phyloP scores from a whole-genome alignment of 495 filamentous ascomycete species.

The Neurospora sp. region DNA sequence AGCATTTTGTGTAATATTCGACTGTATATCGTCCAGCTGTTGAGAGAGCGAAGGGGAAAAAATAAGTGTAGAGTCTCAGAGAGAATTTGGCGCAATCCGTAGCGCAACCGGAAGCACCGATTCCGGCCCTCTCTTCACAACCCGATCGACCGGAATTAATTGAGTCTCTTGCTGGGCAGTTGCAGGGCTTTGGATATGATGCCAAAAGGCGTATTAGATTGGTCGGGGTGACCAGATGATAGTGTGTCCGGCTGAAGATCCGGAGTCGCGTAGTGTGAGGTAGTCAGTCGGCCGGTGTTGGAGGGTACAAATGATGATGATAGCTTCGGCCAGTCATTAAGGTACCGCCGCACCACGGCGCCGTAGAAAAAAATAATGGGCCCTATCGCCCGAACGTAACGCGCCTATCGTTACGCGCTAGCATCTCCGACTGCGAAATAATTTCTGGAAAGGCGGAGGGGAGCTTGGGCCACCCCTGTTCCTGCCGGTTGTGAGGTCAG shows the following conservation, averaged over 20 bases:
- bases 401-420: not conserved
- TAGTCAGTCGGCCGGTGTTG: not conserved
- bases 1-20: not conserved
- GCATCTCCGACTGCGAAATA: not conserved
- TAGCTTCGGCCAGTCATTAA: not conserved
- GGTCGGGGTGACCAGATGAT: not conserved
- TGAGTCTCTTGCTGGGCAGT: not conserved
- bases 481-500: not conserved
- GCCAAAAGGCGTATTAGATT: not conserved
- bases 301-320: not conserved
- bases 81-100: not conserved
- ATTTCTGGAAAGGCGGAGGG: not conserved
- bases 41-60: not conserved
- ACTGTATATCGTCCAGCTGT: not conserved
- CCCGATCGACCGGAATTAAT: not conserved
- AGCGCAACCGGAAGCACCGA: not conserved
- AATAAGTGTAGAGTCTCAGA: not conserved
- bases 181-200: not conserved
- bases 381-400: not conserved
- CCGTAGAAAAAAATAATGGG: not conserved
- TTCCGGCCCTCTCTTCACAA: not conserved
- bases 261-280: not conserved
- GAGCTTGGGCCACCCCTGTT: slow-evolving; percentile 3
- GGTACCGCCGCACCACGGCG: not conserved
- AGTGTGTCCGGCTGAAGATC: not conserved